These are phyloP conservation scores for Davidsoniella neocaledoniae DNA, from an alignment of 2,329 filamentous ascomycete genomes.

Conservation along the genomic window DNA sequence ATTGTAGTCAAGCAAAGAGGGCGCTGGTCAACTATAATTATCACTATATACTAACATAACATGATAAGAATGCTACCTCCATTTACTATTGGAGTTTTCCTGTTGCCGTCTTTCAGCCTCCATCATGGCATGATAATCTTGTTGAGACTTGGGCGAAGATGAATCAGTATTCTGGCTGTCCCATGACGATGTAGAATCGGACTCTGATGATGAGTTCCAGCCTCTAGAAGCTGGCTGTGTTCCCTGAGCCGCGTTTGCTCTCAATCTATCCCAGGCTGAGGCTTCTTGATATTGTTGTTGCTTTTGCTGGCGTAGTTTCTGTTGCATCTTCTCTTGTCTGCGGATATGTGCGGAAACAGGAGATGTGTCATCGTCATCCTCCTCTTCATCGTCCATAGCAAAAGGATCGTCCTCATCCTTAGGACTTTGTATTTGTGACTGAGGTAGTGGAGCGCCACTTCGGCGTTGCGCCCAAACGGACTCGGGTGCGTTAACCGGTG, in stretches of 20 bases:
- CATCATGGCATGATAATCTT: conserved; percentile 32
- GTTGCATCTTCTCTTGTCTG: conserved; percentile 7
- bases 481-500: conserved; percentile 7
- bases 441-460: neutral
- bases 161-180: no score
- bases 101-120: conserved; percentile 27
- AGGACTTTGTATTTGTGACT: neutral
- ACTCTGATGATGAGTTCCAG: neutral
- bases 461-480: conserved; percentile 10
- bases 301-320: neutral
- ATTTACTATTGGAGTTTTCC: conserved; percentile 20
- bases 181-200: neutral
- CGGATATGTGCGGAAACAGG: conserved; percentile 12
- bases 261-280: conserved; percentile 11
- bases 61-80: neutral
- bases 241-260: neutral
- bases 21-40: neutral
- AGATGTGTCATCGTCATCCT: conserved; percentile 11
- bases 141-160: conserved; percentile 22
- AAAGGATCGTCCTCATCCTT: conserved; percentile 11
- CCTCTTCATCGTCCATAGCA: conserved; percentile 2
- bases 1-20: neutral
- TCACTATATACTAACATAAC: neutral
- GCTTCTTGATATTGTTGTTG: neutral
- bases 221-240: no score